Evolutionary conservation across 805 yeast species (phyloP), one percentile per base, ranked within the genome.

Genomic region (Pichia paraexigua): DNA sequence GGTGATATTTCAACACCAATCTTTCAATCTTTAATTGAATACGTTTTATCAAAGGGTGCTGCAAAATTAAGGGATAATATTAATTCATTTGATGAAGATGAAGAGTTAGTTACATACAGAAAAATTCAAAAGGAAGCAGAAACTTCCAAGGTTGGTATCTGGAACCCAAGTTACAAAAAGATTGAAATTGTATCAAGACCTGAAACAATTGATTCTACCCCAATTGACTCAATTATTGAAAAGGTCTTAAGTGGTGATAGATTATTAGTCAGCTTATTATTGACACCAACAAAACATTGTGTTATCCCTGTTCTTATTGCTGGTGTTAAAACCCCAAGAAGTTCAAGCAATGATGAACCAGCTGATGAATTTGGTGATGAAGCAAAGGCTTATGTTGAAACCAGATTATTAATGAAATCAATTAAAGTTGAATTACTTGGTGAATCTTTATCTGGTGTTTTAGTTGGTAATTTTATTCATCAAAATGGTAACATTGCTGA

Each of bases 401-500:
- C 75, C 21, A 76, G 86, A 57, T 71, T 88, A 41, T 73, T 84
- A 56, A 81, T 82, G 48, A 78, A 84, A 52, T 74, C 76, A 45
- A 82, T 83, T 35, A 75, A 76, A 50, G 78, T 82, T 25, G 65
- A 73, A 2, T 69, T 86, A 53, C 55, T 85, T 35, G 92, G 90
- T 35, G 79, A 75, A 55, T 77, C 77, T 43, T 76, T 82, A 48
- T 67, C 74, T n/a, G 87, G 86, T 12, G 76, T 81, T 27, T 77
- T 83, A 10, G 71, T 83, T 50, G 86, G 75, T 20, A 68, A 77
- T 46, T 65, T 87, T 39, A 62, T 72, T 50, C 92, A 86, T 61
- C 88, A 95, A 32, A 85, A 86, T 5, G 95, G 95, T 18, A 82
- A 82, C 55, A 82, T 87, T 59, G 80, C 85, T 52, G 85, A 81